Base-by-base conservation (phyloP, 306 rosid species). In the peach (Prunus persica) region DNA sequence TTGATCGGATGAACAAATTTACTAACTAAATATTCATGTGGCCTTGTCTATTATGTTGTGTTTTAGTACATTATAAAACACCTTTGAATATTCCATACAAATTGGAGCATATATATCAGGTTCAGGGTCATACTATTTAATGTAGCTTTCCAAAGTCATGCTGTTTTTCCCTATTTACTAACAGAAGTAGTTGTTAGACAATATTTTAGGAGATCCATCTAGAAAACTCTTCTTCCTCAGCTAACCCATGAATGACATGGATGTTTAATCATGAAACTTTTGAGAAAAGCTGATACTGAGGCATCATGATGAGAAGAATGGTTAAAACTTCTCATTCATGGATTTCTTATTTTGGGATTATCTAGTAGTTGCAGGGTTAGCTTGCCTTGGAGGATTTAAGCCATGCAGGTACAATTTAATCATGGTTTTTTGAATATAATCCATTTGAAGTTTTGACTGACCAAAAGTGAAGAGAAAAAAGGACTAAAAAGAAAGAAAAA, bases 261-360 rank as follows among this genome's bases (percentile, higher is more conserved):
- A 54, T 71, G 54, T 60, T 56, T 38, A 55, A 86, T 86, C 55
- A 82, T 81, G 71, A 52, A 15, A 8, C 74, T 66, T 82, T 79
- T 66, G 71, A 84, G 69, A 61, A 76, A 71, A 80, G 82, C 69
- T 78, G 2, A 20, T 16, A 60, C 6, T 58, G 68, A 82, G 75
- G 83, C 89, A 82, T 78, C 84, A 87, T 88, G 74, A 82, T 88
- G 67, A 58, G 12, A 25, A 68, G 7, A 65, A 12, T 12, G 24
- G 82, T 81, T 84, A 80, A 71, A 80, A 76, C 75, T 77, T 83
- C 81, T 65, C 75, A 58, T 84, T 85, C 84, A 77, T 28, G 54
- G 50, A 56, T 69, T 68, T 71, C 70, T 61, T 55, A 67, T 15
- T 38, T 54, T 81, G 45, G 20, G 61, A 65, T 32, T 4, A 11